A percentile compares a stretch with the other conserved stretches of the same genome.
phyloP scores from a whole-genome alignment of 2,329 filamentous ascomycete species.

The Cercospora sp. region DNA sequence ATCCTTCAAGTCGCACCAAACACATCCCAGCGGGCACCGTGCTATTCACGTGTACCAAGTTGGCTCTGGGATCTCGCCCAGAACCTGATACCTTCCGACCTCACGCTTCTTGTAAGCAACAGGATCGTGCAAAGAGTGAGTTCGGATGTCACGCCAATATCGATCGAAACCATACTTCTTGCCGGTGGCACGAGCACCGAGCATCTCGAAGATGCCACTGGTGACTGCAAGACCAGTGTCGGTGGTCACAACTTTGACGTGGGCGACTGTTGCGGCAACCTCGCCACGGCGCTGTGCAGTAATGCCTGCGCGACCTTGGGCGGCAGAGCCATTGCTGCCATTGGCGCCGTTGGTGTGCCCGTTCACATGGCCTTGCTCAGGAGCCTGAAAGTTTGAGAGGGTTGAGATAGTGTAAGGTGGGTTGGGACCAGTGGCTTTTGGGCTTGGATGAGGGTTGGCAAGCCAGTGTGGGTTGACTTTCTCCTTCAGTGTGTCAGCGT shows the following conservation, averaged over 20 bases:
- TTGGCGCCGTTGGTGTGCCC: constrained; percentile 28
- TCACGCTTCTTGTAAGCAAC: constrained; percentile 68
- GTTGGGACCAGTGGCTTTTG: constrained; percentile 18
- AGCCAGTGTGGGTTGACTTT: constrained; percentile 28
- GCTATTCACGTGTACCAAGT: constrained; percentile 22
- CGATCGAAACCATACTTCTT: constrained; percentile 62
- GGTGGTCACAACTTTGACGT: constrained; percentile 62
- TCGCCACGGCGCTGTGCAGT: constrained; percentile 58
- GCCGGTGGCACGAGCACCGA: constrained; percentile 59
- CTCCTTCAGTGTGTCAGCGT: constrained; percentile 17
- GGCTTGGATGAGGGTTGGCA: constrained; percentile 15
- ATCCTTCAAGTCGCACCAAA: constrained; percentile 7
- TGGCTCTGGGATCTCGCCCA: constrained; percentile 40
- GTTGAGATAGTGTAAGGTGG: constrained; percentile 29
- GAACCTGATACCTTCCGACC: constrained; percentile 57
- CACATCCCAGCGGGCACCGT: constrained; percentile 10
- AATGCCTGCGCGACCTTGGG: constrained; percentile 43
- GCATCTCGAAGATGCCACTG: constrained; percentile 64
- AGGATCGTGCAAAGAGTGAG: constrained; percentile 66
- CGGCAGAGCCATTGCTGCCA: constrained; percentile 22
- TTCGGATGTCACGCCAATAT: constrained; percentile 67
- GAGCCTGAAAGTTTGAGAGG: constrained; percentile 22
- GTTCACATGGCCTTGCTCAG: constrained; percentile 14
- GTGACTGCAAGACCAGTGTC: constrained; percentile 61
- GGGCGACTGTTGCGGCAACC: constrained; percentile 63